Conservation (phyloP, 257 asterid species). For the Jaltomata sinuosa region DNA sequence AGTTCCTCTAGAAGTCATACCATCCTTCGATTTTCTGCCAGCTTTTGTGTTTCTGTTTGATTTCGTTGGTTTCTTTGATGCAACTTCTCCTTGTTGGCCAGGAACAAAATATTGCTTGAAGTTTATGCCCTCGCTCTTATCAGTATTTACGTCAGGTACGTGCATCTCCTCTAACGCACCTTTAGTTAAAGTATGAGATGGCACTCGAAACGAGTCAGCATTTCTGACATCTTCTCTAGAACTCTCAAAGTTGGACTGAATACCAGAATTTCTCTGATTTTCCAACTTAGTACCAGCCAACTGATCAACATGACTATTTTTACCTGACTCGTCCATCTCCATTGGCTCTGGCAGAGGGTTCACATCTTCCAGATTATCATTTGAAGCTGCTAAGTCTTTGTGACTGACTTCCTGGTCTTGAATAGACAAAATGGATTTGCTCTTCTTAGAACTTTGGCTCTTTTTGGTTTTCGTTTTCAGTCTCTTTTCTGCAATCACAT, state of each 20-base stretch:
- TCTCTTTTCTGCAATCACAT: conserved; percentile 14
- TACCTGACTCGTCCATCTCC: background rate
- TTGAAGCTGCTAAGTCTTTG: conserved; percentile 23
- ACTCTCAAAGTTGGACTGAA: background rate
- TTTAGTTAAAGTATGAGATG: background rate
- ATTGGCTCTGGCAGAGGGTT: background rate
- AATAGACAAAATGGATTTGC: conserved; percentile 15
- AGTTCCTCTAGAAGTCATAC: background rate
- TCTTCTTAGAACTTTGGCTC: conserved; percentile 22
- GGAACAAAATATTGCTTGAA: conserved; percentile 53
- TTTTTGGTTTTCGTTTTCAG: conserved; percentile 28
- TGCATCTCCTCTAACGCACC: conserved; percentile 15
- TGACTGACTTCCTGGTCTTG: conserved; percentile 19
- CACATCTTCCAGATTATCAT: conserved; percentile 11
- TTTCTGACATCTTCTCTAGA: background rate
- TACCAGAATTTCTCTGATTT: conserved; percentile 3
- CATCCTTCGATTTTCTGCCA: conserved; percentile 3
- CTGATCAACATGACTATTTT: conserved; percentile 7
- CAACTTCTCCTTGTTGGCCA: conserved; percentile 20
- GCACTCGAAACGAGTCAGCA: background rate
- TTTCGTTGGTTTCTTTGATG: conserved; percentile 6
- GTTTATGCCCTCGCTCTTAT: conserved; percentile 32
- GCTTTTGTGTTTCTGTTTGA: background rate
- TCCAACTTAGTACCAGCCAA: background rate
- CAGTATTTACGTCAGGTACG: conserved; percentile 13